A percentile compares a stretch with the other conserved stretches of the same genome.
Evolutionary conservation across 2,329 filamentous ascomycete species (phyloP).

Genomic region (Lachnum nothofagi): DNA sequence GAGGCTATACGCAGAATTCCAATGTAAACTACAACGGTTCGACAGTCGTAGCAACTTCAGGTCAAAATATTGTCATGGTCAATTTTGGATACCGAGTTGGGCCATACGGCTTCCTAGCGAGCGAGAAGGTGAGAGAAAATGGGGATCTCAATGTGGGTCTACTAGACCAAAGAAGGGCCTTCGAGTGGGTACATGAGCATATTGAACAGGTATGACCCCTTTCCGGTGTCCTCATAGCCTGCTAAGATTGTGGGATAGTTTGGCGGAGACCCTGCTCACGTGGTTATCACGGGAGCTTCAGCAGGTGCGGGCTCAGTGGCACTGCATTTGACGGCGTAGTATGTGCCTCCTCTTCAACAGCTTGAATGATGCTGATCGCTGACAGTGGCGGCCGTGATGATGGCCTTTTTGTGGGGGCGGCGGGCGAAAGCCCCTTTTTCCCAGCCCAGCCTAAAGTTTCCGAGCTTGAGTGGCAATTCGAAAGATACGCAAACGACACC

Average conservation of each 20-base stretch:
- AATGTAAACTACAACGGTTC: constrained; percentile 50
- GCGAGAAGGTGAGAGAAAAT: constrained; percentile 48
- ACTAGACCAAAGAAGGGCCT: constrained; percentile 55
- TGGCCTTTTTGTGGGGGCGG: constrained; percentile 26
- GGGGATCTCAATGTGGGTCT: constrained; percentile 60
- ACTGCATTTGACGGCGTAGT: constrained; percentile 33
- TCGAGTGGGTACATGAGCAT: constrained; percentile 58
- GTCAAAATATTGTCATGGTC: constrained; percentile 47
- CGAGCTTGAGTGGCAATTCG: constrained; percentile 40
- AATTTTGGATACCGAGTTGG: constrained; percentile 62
- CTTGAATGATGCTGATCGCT: background rate
- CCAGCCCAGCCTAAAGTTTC: constrained; percentile 36
- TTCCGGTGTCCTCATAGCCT: background rate
- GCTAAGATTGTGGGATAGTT: constrained; percentile 28
- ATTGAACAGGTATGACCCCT: constrained; percentile 42
- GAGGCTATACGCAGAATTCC: constrained; percentile 43
- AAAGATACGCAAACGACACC: constrained; percentile 32
- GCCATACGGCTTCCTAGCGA: constrained; percentile 57
- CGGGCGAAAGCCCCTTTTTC: constrained; percentile 36
- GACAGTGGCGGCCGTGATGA: constrained; percentile 26
- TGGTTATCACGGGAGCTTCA: constrained; percentile 44
- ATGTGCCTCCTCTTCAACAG: background rate
- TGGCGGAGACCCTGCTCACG: constrained; percentile 41
- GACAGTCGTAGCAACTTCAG: constrained; percentile 41
- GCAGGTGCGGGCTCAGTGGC: constrained; percentile 44